phyloP scores from a whole-genome alignment of 768 basidiomycete species.

The Lactarius tabidus region DNA sequence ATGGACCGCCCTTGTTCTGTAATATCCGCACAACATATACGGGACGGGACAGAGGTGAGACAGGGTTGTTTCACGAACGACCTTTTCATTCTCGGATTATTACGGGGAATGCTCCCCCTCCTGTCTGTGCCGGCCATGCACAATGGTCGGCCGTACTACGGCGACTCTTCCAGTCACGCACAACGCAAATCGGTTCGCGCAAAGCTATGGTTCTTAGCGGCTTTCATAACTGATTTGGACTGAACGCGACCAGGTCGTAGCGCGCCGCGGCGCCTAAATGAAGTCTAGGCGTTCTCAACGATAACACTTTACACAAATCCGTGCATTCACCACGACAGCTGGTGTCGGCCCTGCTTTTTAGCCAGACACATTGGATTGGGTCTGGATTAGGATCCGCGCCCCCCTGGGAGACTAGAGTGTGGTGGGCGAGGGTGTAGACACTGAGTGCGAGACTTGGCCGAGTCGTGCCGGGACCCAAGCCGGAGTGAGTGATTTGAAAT shows the following conservation, averaged over 20 bases:
- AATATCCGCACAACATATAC: not conserved
- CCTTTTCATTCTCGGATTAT: not conserved
- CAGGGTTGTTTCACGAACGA: not conserved
- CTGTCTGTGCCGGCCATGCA: not conserved
- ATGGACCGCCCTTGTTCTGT: not conserved
- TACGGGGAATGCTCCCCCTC: not conserved
- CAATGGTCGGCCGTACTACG: not conserved
- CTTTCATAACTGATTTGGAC: not conserved
- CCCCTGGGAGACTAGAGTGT: not conserved
- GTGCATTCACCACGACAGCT: not conserved
- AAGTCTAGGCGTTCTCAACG: not conserved
- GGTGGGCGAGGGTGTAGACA: not conserved
- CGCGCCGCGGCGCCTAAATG: not conserved
- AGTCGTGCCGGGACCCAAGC: not conserved
- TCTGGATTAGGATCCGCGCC: not conserved
- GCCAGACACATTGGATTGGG: not conserved
- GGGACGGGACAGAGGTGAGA: not conserved
- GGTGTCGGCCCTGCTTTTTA: not conserved
- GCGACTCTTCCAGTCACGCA: not conserved
- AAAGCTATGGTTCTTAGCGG: not conserved
- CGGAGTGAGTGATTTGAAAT: not conserved
- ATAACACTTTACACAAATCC: not conserved
- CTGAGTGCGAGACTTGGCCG: not conserved
- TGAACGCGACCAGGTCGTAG: not conserved
- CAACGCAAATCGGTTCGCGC: not conserved